Percentiles rank a stretch among this genome's conserved stretches.
These are phyloP conservation scores for Xylaria telfairii DNA, from an alignment of 495 filamentous ascomycete genomes.

Conservation along the genomic window DNA sequence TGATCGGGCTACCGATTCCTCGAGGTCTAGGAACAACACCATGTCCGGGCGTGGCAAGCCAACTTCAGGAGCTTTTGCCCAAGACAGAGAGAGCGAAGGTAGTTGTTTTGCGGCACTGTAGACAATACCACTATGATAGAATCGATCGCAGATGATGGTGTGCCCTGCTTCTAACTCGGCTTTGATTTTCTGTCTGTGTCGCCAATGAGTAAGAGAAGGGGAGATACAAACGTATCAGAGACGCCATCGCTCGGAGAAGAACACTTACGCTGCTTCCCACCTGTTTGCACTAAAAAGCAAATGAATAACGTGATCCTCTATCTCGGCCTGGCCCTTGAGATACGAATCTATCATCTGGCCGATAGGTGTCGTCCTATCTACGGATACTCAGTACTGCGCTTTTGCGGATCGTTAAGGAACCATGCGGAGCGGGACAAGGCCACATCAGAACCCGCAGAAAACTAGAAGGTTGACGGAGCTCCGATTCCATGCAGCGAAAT, in stretches of 20 bases:
- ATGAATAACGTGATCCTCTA: constrained; percentile 93
- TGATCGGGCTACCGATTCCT: constrained; percentile 70
- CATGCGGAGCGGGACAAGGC: background rate
- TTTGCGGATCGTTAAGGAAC: background rate
- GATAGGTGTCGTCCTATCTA: constrained; percentile 87
- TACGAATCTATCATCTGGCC: constrained; percentile 90
- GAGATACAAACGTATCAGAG: background rate
- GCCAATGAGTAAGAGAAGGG: background rate
- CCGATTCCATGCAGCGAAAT: background rate
- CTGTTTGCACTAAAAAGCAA: constrained; percentile 95
- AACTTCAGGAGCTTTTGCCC: constrained; percentile 82
- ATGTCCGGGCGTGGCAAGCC: constrained; percentile 88
- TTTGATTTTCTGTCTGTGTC: constrained; percentile 61
- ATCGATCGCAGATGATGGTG: constrained; percentile 87
- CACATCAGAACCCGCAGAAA: background rate
- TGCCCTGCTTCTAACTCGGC: constrained; percentile 65
- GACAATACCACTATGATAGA: constrained; percentile 91
- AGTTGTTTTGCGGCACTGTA: constrained; percentile 94
- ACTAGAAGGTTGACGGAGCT: background rate
- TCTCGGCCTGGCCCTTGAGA: constrained; percentile 72
- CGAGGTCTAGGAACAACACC: constrained; percentile 84
- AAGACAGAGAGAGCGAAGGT: constrained; percentile 69
- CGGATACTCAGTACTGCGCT: background rate
- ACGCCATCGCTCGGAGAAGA: background rate
- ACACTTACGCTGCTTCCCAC: constrained; percentile 78